Evolutionary conservation across 129 eudicot species (phyloP), one percentile per base, ranked within the genome.

Genomic region (Flaveria ramosissima): DNA sequence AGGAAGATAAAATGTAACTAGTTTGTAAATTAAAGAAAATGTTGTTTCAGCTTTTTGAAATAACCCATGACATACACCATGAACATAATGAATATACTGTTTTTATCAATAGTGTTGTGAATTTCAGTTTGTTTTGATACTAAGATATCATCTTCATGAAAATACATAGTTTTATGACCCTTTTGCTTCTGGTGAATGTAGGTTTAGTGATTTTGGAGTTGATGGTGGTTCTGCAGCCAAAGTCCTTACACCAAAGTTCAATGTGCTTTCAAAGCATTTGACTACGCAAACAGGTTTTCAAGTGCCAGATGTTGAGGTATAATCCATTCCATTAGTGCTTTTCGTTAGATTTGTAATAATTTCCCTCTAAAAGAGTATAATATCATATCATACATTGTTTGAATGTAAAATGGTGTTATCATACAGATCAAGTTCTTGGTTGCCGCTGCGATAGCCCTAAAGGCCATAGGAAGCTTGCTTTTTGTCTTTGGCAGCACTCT

Each of bases 181-280:
- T 19, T 19, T 57, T 43, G 42, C 41, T 60, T 20, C 6, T n/a
- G 59, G 53, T 64, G 64, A 72, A 17, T 66, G 65, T 59, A 84
- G 97, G 84, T 91, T 84, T 82, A 86, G 83, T 30, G 95, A 83
- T 26, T 92, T 87, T 57, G 97, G 96, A 21, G 90, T 59, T 70
- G 92, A 92, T 85, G 97, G 97, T 68, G 97, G 97, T 55, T 82
- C 91, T 57, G 91, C 93, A 45, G 88, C 97, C 71, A 89, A 84
- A 82, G 36, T 84, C 32, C 81, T 92, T 32, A 66, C 78, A 4
- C 96, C 96, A 55, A 92, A 92, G 86, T 85, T 82, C 77, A 51
- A 78, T 16, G 76, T 80, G 74, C 84, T 92, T 83, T 83, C 88
- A 4, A 87, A 87, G 80, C 96, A 92, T 79, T 78, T 92, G 8